Evolutionary conservation across 2,329 filamentous ascomycete species (phyloP).

Genomic region (Lasiodiplodia citricola): DNA sequence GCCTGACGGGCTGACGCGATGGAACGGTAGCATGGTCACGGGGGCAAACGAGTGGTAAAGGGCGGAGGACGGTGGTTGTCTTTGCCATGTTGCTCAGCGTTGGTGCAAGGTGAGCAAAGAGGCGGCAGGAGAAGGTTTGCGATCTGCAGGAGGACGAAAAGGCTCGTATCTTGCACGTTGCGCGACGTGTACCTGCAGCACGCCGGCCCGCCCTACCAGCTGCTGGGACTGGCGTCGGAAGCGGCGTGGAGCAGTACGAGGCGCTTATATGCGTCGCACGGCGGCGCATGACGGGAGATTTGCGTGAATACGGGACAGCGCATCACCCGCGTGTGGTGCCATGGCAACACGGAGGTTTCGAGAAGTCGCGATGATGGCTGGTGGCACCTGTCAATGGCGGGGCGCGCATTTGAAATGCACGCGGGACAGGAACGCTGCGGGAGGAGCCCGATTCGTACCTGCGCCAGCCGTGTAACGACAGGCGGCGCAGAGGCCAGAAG

Average conservation of each 20-base stretch:
- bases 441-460: not conserved
- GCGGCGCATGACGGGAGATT: constrained; percentile 17
- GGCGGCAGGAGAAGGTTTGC: not conserved
- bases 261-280: constrained; percentile 16
- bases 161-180: constrained; percentile 17
- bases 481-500: not conserved
- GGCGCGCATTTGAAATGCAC: constrained; percentile 1
- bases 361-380: not conserved
- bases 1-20: constrained; percentile 3
- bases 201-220: constrained; percentile 3
- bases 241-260: constrained; percentile 11
- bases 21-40: constrained; percentile 23
- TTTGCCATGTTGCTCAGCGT: constrained; percentile 15
- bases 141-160: constrained; percentile 4
- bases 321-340: constrained; percentile 5
- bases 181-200: constrained; percentile 26
- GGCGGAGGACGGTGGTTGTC: not conserved
- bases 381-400: constrained; percentile 7
- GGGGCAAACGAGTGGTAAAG: not conserved
- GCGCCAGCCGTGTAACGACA: constrained; percentile 16
- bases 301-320: constrained; percentile 17
- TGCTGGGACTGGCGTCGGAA: not conserved
- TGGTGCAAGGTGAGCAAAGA: not conserved
- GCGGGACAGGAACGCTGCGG: not conserved
- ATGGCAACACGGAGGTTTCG: not conserved